Base-by-base conservation (phyloP, 2,329 filamentous ascomycete species). In the Penicillium concentricum region DNA sequence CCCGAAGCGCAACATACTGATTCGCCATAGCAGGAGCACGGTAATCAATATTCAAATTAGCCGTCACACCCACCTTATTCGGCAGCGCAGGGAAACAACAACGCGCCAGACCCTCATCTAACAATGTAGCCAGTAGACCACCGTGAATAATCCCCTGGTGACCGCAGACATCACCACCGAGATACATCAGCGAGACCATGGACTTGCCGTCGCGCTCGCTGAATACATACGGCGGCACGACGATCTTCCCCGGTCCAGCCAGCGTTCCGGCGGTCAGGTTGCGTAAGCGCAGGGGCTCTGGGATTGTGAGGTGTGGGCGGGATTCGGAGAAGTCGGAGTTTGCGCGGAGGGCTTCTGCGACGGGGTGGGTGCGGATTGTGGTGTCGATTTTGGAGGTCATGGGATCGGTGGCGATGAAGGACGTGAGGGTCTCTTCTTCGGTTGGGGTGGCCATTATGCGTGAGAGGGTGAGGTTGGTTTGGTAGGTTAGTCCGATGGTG, bases 71-170 rank as follows among this genome's bases (percentile, higher is more conserved):
- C 87, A 61, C 84, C 65, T 91, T 90, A 70, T 93, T 91, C 30
- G 93, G 93, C 69, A 97, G 80, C 24, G 91, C 91, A 5, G 86
- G 87, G 75, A 97, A 96, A 70, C 90, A 95, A 74, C 91, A 95
- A 53, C 91, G 82, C 32, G 90, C 93, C 42, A 97, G 79, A 0
- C 91, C 91, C 74, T 97, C 93, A 70, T 97, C 93, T 51, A 97
- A 79, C 72, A 97, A 82, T 13, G 93, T 97, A n/a, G 93, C 93
- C 55, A 97, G 79, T 62, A 96, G 78, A 0, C 93, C 93, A 49
- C 93, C 93, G 72, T 97, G 94, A 7, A 97, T 84, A 60, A 97
- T 91, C 3, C 90, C 91, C 6, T 91, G 90, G 73, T 97, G 92
- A 2, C 93, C 93, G 71, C 91, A 97, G 39, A 97, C 79, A 66